Percentiles rank a stretch among this genome's conserved stretches.
These are phyloP conservation scores for Ascochyta lentis DNA, from an alignment of 2,329 filamentous ascomycete genomes.

Conservation along the genomic window DNA sequence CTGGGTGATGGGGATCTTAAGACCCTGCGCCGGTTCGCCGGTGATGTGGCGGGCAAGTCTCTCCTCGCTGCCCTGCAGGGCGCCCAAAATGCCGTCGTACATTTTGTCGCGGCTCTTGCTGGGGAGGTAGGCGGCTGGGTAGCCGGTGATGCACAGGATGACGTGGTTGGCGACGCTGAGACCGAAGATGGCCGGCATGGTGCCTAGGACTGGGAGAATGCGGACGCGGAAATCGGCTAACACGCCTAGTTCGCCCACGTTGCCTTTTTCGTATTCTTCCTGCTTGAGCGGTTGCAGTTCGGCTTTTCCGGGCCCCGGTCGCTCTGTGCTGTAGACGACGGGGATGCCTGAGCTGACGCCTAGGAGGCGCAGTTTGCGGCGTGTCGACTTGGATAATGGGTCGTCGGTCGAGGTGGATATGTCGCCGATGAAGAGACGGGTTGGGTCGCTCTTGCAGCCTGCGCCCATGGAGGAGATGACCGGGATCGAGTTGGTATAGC, in stretches of 20 bases:
- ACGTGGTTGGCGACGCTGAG: slow-evolving; percentile 92
- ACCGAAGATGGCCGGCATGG: slow-evolving; percentile 96
- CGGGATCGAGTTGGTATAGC: slow-evolving; percentile 74
- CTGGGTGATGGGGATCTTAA: slow-evolving; percentile 78
- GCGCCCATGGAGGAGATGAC: slow-evolving; percentile 97
- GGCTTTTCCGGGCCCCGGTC: slow-evolving; percentile 88
- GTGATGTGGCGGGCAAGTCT: slow-evolving; percentile 67
- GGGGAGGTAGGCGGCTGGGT: slow-evolving; percentile 83
- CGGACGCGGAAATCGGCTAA: slow-evolving; percentile 91
- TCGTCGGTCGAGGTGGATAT: slow-evolving; percentile 90
- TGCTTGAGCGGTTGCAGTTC: slow-evolving; percentile 85
- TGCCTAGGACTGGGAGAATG: slow-evolving; percentile 94
- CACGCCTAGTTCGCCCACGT: slow-evolving; percentile 84
- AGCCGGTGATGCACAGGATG: slow-evolving; percentile 79
- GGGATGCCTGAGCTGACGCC: slow-evolving; percentile 87
- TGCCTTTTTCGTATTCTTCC: slow-evolving; percentile 85
- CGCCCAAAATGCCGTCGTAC: slow-evolving; percentile 82
- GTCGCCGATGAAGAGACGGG: slow-evolving; percentile 86
- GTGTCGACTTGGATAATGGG: slow-evolving; percentile 82
- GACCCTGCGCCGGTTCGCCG: slow-evolving; percentile 66
- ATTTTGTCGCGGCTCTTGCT: slow-evolving; percentile 87
- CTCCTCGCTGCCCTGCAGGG: slow-evolving; percentile 80
- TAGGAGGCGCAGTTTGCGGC: slow-evolving; percentile 75
- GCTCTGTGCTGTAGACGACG: slow-evolving; percentile 91
- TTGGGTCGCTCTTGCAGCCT: slow-evolving; percentile 88